Percentiles rank a stretch among this genome's conserved stretches.
phyloP scores from a whole-genome alignment of 805 yeast species.

The Candida manassasensis region DNA sequence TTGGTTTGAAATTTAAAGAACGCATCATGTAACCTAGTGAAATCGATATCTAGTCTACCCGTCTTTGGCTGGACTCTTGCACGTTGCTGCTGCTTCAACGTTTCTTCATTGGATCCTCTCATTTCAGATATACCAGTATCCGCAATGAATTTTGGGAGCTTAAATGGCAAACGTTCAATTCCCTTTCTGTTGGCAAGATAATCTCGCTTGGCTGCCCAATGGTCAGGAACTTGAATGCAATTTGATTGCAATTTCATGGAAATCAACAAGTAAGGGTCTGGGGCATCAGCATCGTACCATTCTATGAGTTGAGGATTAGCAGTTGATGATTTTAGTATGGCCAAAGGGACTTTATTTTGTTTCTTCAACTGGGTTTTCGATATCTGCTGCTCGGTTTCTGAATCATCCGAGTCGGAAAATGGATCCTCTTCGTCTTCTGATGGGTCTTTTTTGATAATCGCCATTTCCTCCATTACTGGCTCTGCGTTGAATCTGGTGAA shows the following conservation, averaged over 20 bases:
- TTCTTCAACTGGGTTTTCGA: constrained; percentile 51
- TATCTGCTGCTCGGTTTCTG: constrained; percentile 16
- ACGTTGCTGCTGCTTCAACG: constrained; percentile 68
- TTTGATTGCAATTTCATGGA: constrained; percentile 62
- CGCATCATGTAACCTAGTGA: constrained; percentile 74
- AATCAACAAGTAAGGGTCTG: constrained; percentile 65
- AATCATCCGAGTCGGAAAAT: constrained; percentile 8
- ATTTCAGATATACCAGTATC: constrained; percentile 85
- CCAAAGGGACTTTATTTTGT: constrained; percentile 56
- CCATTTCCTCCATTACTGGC: constrained; percentile 2
- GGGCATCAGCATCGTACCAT: constrained; percentile 84
- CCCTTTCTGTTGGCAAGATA: constrained; percentile 65
- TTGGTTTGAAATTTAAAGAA: constrained; percentile 77
- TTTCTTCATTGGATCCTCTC: constrained; percentile 61
- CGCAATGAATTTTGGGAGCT: constrained; percentile 69
- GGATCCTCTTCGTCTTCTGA: constrained; percentile 15
- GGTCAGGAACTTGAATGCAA: constrained; percentile 70
- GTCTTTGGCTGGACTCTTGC: constrained; percentile 86
- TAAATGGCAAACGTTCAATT: constrained; percentile 64
- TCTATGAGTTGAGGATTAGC: constrained; percentile 70
- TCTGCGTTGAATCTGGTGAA: constrained; percentile 13
- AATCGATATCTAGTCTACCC: constrained; percentile 84
- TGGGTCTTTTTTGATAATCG: constrained; percentile 22
- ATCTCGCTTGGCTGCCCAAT: constrained; percentile 80
- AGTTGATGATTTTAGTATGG: constrained; percentile 59